Conservation (phyloP, 257 asterid species). For the Gardenia jasminoides region DNA sequence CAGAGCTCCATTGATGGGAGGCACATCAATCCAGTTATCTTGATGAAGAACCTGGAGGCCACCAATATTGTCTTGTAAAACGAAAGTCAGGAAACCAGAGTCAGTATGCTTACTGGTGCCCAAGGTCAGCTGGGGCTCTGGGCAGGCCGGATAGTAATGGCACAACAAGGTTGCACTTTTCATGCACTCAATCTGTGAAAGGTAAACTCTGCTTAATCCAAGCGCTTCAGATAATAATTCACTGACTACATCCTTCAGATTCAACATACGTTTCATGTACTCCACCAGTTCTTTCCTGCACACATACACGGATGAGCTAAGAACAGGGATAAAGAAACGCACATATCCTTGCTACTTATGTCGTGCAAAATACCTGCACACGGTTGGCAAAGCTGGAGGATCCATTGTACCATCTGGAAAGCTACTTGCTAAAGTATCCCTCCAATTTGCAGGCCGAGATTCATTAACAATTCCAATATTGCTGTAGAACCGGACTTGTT, state of each 20-base stretch:
- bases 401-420: constrained; percentile 38
- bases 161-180: constrained; percentile 46
- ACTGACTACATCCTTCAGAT: constrained; percentile 38
- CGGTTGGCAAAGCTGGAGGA: constrained; percentile 40
- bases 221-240: constrained; percentile 60
- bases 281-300: constrained; percentile 46
- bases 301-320: not conserved
- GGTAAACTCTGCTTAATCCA: constrained; percentile 36
- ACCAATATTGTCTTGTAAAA: constrained; percentile 50
- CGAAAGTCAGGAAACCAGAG: constrained; percentile 45
- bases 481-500: constrained; percentile 35
- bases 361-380: constrained; percentile 66
- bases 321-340: not conserved
- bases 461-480: not conserved
- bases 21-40: constrained; percentile 59
- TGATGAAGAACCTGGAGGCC: constrained; percentile 63
- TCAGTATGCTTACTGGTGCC: constrained; percentile 60
- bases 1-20: constrained; percentile 59
- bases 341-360: too few species aligned
- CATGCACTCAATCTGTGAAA: constrained; percentile 46
- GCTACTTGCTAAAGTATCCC: constrained; percentile 59
- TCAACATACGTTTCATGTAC: constrained; percentile 41
- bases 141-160: constrained; percentile 62
- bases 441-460: constrained; percentile 38
- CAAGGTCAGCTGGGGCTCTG: constrained; percentile 49